A percentile compares a stretch with the other conserved stretches of the same genome.
phyloP scores from a whole-genome alignment of 192 early-diverging fungal genomes.

The Backusella parvicylindrica region DNA sequence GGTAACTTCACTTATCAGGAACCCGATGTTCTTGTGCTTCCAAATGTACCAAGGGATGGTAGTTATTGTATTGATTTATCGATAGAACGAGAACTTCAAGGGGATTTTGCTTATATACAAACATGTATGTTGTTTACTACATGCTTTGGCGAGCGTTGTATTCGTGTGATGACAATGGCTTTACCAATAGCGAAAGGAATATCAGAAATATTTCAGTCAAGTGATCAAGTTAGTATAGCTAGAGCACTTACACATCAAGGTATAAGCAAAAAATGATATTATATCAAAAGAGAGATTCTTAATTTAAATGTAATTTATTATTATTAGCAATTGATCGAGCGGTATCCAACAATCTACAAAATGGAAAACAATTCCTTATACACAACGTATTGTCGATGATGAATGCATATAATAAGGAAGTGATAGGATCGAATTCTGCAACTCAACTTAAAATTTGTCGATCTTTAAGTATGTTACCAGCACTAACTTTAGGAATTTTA shows the following conservation, averaged over 20 bases:
- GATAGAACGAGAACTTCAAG: slow-evolving; percentile 54
- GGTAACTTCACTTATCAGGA: slow-evolving; percentile 86
- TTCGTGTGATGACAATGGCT: slow-evolving; percentile 76
- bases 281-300: too few species aligned
- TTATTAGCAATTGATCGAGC: slow-evolving; percentile 65
- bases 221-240: slow-evolving; percentile 68
- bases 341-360: slow-evolving; percentile 64
- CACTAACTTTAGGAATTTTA: slow-evolving; percentile 63
- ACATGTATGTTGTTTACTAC: slow-evolving; percentile 82
- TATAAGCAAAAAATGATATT: too few species aligned
- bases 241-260: slow-evolving; percentile 67
- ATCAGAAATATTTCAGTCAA: slow-evolving; percentile 61
- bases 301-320: too few species aligned
- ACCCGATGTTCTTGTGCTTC: slow-evolving; percentile 77
- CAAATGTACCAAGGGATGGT: slow-evolving; percentile 79
- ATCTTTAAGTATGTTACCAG: slow-evolving; percentile 69
- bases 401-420: slow-evolving; percentile 66
- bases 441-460: slow-evolving; percentile 66
- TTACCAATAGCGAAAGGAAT: slow-evolving; percentile 69
- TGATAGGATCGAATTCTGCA: slow-evolving; percentile 52
- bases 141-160: slow-evolving; percentile 73
- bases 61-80: slow-evolving; percentile 67
- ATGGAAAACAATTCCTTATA: slow-evolving; percentile 74
- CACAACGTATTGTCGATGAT: slow-evolving; percentile 67
- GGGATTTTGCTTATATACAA: slow-evolving; percentile 71